Evolutionary conservation across 176 grass and related monocot species (phyloP).

Genomic region (Musa acuminata): DNA sequence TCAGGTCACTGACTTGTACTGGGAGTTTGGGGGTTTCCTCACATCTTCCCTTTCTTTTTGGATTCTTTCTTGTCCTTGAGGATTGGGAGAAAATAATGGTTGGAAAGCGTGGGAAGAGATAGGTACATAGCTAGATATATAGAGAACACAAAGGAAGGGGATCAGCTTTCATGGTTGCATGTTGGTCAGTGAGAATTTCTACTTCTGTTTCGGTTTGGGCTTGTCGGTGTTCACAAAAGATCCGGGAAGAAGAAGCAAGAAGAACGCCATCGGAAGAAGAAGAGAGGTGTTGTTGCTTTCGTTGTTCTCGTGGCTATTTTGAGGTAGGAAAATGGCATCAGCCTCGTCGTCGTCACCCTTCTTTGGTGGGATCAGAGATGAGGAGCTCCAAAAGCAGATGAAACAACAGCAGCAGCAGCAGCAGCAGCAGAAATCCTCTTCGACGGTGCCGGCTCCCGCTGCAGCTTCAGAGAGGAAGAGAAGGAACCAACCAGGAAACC

Average conservation of each 20-base stretch:
- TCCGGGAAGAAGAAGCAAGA: conserved; percentile 16
- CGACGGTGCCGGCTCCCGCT: conserved; percentile 11
- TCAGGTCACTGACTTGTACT: conserved; percentile 2
- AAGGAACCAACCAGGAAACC: conserved; percentile 73
- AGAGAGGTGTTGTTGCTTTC: conserved; percentile 1
- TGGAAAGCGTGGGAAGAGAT: not conserved
- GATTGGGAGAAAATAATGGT: conserved; percentile 10
- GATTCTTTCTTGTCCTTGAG: conserved; percentile 22
- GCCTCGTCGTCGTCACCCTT: conserved; percentile 67
- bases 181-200: conserved; percentile 24
- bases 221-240: conserved; percentile 12
- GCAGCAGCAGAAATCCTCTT: not conserved
- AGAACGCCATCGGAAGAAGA: conserved; percentile 23
- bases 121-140: conserved; percentile 22
- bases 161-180: conserved; percentile 33
- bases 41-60: conserved; percentile 1
- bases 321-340: conserved; percentile 51
- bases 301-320: conserved; percentile 2
- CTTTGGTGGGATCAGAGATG: conserved; percentile 84
- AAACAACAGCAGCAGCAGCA: conserved; percentile 50
- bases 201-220: conserved; percentile 18
- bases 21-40: not conserved
- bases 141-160: conserved; percentile 10
- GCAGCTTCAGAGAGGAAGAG: conserved; percentile 80
- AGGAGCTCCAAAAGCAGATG: conserved; percentile 78